phyloP scores from a whole-genome alignment of 2,329 filamentous ascomycete genomes.

The Penicillium brasilianum region DNA sequence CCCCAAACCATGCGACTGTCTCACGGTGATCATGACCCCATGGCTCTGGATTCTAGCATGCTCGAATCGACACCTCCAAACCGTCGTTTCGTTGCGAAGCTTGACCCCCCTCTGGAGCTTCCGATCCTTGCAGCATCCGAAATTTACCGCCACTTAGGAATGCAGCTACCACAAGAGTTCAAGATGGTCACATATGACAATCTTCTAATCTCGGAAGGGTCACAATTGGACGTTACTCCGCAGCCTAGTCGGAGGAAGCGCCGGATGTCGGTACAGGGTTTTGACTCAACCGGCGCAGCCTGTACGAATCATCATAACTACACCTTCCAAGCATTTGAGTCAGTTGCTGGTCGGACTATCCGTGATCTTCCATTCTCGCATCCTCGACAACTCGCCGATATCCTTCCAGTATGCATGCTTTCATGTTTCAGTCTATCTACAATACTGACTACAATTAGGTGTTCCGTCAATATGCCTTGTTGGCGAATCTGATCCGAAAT shows the following conservation, averaged over 20 bases:
- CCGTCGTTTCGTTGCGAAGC: slow-evolving; percentile 50
- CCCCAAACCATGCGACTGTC: slow-evolving; percentile 42
- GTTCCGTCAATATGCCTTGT: slow-evolving; percentile 51
- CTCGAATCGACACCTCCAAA: slow-evolving; percentile 45
- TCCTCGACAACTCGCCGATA: slow-evolving; percentile 51
- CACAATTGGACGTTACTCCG: slow-evolving; percentile 30
- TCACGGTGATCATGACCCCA: slow-evolving; percentile 40
- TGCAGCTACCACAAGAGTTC: slow-evolving; percentile 47
- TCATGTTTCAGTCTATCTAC: background rate
- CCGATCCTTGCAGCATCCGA: slow-evolving; percentile 49
- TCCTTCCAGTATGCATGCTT: slow-evolving; percentile 44
- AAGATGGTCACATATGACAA: slow-evolving; percentile 47
- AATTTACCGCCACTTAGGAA: slow-evolving; percentile 48
- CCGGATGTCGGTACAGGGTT: slow-evolving; percentile 38
- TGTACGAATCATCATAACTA: slow-evolving; percentile 47
- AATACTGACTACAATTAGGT: slow-evolving; percentile 33
- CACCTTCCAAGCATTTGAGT: slow-evolving; percentile 50
- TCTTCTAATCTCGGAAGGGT: slow-evolving; percentile 43
- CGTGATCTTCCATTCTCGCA: slow-evolving; percentile 52
- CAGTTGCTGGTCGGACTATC: slow-evolving; percentile 47
- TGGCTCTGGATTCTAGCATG: slow-evolving; percentile 47
- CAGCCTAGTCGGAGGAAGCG: slow-evolving; percentile 40
- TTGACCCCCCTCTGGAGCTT: slow-evolving; percentile 50
- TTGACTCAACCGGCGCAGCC: slow-evolving; percentile 38
- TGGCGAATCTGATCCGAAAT: slow-evolving; percentile 47